Evolutionary conservation across 805 yeast species (phyloP), one percentile per base, ranked within the genome.

Genomic region (Candida berthetii): DNA sequence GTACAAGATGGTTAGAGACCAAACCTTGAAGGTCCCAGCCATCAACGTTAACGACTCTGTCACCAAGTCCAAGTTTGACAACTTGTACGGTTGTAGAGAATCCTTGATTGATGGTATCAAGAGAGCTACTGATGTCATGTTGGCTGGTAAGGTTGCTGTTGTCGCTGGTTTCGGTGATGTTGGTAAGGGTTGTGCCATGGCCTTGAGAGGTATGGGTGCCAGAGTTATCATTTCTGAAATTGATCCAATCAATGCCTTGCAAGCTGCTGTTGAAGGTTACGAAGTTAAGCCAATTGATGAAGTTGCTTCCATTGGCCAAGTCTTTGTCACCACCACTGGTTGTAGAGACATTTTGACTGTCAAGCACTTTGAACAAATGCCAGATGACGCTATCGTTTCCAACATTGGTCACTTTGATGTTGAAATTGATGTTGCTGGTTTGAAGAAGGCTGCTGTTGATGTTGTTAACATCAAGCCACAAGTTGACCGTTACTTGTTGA

Each of bases 151-250:
- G 78, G 93, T 87, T 64, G 96, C 98, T 48, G 95, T 91, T 60
- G 98, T 91, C 60, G 97, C 96, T 49, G 99, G 99, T 74, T 91
- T 82, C 78, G 99, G 99, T 81, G 99, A 91, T 68, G 99, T 91
- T 65, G 99, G 99, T 77, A 91, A 91, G 78, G 99, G 99, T 71
- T 91, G 99, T 81, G 97, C 96, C 68, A 85, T 89, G 87, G 96
- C 99, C 54, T 81, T 93, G 62, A 84, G 87, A 74, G 90, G 95
- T 66, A 90, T 91, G 97, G 99, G 99, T 77, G 96, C 99, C 55
- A 86, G 96, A 72, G 99, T 91, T 59, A 79, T 93, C 54, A 89
- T 91, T 62, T 85, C 98, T 57, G 99, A 91, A 78, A 76, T 91
- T 62, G 99, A 91, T 72, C 99, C 99, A 65, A 91, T 91, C 76